Conservation (phyloP, 805 yeast species). For the Lipomyces yamadae region DNA sequence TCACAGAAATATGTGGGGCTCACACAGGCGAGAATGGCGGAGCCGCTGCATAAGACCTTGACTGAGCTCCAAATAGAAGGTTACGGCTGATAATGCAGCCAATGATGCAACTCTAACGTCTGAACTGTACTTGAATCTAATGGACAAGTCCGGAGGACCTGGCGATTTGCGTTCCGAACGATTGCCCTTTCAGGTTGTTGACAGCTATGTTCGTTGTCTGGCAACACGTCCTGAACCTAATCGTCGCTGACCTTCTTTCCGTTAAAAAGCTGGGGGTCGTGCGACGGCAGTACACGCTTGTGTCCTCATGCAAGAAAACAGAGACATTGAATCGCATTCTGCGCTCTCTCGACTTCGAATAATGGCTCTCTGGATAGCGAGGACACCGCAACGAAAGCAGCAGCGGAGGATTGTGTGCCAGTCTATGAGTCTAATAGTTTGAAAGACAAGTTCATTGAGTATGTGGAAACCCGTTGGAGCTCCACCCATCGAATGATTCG, state of each 20-base stretch:
- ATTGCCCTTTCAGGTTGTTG: too few relatives aligned
- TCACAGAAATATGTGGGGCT: conserved; percentile 3
- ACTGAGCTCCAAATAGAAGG: conserved; percentile 2
- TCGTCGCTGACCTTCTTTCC: too few relatives aligned
- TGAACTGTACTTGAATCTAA: too few relatives aligned
- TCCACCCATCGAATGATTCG: conserved; percentile 6
- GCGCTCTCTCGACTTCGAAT: conserved; percentile 3
- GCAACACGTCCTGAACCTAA: too few relatives aligned
- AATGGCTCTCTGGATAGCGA: conserved; percentile 1
- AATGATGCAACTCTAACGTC: too few relatives aligned
- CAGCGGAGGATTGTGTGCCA: conserved; percentile 1
- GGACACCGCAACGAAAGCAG: conserved; percentile 11
- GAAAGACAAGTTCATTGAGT: neutral
- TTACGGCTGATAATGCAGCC: too few relatives aligned
- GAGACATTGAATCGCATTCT: neutral
- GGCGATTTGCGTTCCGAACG: too few relatives aligned
- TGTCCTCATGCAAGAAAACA: neutral
- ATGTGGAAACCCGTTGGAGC: conserved; percentile 15
- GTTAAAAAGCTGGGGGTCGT: conserved; percentile 5
- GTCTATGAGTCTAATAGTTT: neutral
- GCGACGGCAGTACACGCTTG: conserved; percentile 1
- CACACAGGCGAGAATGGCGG: conserved; percentile 13
- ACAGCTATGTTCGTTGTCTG: too few relatives aligned
- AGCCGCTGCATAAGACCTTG: neutral
- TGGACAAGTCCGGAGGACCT: too few relatives aligned